A percentile compares a stretch with the other conserved stretches of the same genome.
phyloP scores from a whole-genome alignment of 1,284 basidiomycete species.

The Kalmanozyma brasiliensis region DNA sequence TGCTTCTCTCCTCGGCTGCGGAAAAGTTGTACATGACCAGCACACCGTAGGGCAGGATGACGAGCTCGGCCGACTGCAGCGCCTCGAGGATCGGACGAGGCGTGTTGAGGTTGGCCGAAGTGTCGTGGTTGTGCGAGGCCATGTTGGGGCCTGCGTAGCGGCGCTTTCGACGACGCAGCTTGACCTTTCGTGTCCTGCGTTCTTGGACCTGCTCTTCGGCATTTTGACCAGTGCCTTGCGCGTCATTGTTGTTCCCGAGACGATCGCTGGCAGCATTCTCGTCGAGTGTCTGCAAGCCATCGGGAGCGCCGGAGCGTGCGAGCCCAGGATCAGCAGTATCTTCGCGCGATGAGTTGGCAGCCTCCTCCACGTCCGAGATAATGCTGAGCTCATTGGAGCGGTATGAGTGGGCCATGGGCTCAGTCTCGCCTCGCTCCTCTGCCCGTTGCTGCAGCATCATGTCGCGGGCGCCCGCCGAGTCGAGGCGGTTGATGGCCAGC shows the following conservation, averaged over 20 bases:
- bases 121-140: conserved; percentile 67
- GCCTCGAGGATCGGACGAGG: conserved; percentile 62
- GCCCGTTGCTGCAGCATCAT: conserved; percentile 55
- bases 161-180: conserved; percentile 34
- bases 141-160: conserved; percentile 59
- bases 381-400: conserved; percentile 40
- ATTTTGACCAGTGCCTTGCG: neutral
- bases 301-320: neutral
- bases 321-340: conserved; percentile 3
- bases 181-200: conserved; percentile 30
- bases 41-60: conserved; percentile 66
- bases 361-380: conserved; percentile 33
- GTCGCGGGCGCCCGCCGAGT: conserved; percentile 55
- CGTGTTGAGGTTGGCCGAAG: conserved; percentile 60
- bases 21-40: conserved; percentile 68
- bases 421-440: conserved; percentile 44
- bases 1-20: conserved; percentile 59
- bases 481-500: conserved; percentile 33
- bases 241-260: conserved; percentile 1
- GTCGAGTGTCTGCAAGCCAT: conserved; percentile 9
- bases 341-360: conserved; percentile 15
- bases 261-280: conserved; percentile 5
- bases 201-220: conserved; percentile 21
- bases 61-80: conserved; percentile 63
- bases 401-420: conserved; percentile 42